Base-by-base conservation (phyloP, 192 early-diverging fungal genomes). In the Spizellomyces punctatus region DNA sequence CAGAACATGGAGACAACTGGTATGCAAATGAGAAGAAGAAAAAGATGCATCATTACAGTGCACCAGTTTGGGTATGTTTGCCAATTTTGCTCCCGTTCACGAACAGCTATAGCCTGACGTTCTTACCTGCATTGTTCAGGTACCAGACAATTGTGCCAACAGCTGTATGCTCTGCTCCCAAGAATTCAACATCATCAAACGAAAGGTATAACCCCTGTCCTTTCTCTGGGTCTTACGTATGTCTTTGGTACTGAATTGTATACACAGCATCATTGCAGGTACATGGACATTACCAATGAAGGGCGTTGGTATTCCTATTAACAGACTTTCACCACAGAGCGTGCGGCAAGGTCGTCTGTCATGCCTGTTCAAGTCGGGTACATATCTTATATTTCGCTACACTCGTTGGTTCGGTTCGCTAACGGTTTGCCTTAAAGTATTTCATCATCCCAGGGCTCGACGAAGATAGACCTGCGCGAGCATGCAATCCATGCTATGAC, bases 271-370 rank as follows among this genome's bases (percentile, higher is more conserved):
- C 27, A 36, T 36, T 36, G 27, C 27, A 36, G 27, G 27, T 36
- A 36, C 27, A 36, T 36, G 27, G 27, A 46, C 41, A 72, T 6
- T 17, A 9, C 10, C 10, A 6, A 14, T 36, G 6, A 42, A 5
- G 55, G 55, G n/a, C 2, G 36, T 27, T 41, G 54, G 46, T 8
- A 5, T 43, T 46, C 14, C 54, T 36, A 36, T 36, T 36, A 36
- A 36, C 3, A 36, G 27, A 36, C 27, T 91, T 93, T 74, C 91
- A 94, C 69, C 92, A 91, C 72, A 84, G 93, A 22, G 85, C 85
- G 1, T 94, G 93, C 70, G 93, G 93, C 19, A 89, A 88, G 65
- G 82, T 94, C 19, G 91, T 92, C n/a, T 94, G 93, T 77, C 85
- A 89, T 22, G 66, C 66, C 10, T 83, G 81, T 62, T 77, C 75